Conservation (phyloP, 306 rosid species). For the Trifolium fragiferum region DNA sequence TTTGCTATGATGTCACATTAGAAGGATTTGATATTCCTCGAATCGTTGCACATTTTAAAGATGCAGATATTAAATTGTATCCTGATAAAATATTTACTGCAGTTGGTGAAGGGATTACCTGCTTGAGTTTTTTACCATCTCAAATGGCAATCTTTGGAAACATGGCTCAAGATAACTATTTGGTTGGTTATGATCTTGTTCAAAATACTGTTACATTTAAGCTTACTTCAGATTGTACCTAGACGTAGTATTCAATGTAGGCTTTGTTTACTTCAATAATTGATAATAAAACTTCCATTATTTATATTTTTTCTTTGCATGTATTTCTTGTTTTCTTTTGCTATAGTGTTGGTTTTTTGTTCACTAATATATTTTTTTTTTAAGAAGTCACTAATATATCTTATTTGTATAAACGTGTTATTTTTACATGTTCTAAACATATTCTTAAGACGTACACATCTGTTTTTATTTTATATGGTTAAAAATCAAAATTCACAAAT, state of each 20-base stretch:
- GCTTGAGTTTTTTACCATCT: conserved; percentile 45
- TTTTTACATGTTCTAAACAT: too few species aligned
- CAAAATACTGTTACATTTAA: conserved; percentile 48
- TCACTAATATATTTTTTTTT: too few species aligned
- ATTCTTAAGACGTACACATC: too few species aligned
- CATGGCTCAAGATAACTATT: conserved; percentile 51
- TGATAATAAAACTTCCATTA: neutral
- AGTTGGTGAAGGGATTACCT: conserved; percentile 14
- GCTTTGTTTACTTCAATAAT: neutral
- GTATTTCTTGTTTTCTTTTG: too few species aligned
- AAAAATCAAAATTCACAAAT: too few species aligned
- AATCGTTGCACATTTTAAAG: conserved; percentile 48
- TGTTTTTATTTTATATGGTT: too few species aligned
- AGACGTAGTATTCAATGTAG: neutral
- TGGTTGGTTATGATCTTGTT: conserved; percentile 59
- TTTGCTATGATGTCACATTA: neutral
- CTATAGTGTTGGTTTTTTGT: too few species aligned
- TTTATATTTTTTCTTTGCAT: too few species aligned
- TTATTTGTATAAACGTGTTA: too few species aligned
- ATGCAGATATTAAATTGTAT: conserved; percentile 46
- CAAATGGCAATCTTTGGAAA: conserved; percentile 50
- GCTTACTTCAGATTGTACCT: conserved; percentile 46
- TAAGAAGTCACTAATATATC: too few species aligned
- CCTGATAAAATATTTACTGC: conserved; percentile 39
- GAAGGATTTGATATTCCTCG: neutral